Evolutionary conservation across 1,139 yeast genomes (phyloP), one percentile per base, ranked within the genome.

Genomic region (Suhomyces wounanorum): DNA sequence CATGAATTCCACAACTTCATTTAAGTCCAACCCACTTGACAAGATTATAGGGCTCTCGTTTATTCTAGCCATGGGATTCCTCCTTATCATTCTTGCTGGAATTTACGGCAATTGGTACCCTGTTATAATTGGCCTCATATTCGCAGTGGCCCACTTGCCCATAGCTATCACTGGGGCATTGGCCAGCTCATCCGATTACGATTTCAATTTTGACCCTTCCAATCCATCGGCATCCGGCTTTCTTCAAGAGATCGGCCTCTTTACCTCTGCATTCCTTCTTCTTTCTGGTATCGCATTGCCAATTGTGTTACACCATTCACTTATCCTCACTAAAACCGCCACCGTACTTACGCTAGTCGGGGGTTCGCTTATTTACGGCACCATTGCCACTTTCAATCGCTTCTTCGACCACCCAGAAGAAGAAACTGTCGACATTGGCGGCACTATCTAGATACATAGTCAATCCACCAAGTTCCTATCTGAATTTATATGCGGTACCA

Each of bases 21-120:
- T 67, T 55, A 64, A 59, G 44, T 52, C 52, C 17, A 85, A 84
- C 59, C 95, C 95, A 13, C 73, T 89, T 52, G 83, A 85, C 57
- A 84, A 84, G 61, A 87, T 89, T 64, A 87, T 89, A 39, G 84
- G 85, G 1, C 81, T 89, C 36, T 84, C 95, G 18, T 76, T 87
- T 42, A 83, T 88, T 38, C 76, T 89, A 43, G 89, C 96, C 1
- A 75, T 85, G 64, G 96, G 96, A 11, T 89, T 89, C 59, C 78
- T 89, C 43, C 73, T 88, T 52, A 85, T 88, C 45, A 84, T 89
- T n/a, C 76, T 89, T 18, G 89, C 95, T 14, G 89, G 92, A 23
- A 74, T 87, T 17, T 84, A 78, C 63, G 87, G 87, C 48, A 87
- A 86, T 65, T 89, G 96, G 96, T 76, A 81, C 57, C 95, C 96